Percentiles rank a stretch among this genome's conserved stretches.
Evolutionary conservation across 257 asterid genomes (phyloP).

Genomic region (Parsonsia alboflavescens): DNA sequence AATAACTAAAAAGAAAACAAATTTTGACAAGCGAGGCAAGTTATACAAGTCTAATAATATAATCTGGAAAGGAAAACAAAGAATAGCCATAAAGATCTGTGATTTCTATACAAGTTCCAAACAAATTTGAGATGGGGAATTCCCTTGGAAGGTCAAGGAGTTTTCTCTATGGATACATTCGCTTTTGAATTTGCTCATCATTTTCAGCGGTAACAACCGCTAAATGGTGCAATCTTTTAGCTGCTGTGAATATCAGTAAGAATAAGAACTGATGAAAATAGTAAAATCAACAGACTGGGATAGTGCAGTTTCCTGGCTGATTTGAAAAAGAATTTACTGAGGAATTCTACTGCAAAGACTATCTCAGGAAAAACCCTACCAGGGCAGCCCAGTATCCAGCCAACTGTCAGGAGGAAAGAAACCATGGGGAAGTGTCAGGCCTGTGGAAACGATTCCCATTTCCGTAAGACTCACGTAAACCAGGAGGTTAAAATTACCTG

Average conservation of each 20-base stretch:
- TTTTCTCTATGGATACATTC: no score
- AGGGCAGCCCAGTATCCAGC: conserved; percentile 66
- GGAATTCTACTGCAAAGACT: conserved; percentile 5
- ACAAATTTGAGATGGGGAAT: no score
- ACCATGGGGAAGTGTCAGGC: conserved; percentile 8
- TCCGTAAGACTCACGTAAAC: neutral
- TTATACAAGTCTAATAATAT: no score
- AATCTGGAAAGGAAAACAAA: no score
- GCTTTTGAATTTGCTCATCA: neutral
- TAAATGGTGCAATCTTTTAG: neutral
- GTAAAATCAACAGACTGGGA: neutral
- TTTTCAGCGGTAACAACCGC: neutral
- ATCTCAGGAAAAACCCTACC: conserved; percentile 42
- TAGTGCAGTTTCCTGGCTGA: neutral
- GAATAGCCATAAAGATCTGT: no score
- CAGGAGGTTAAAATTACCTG: conserved; percentile 42
- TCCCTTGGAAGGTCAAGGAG: no score
- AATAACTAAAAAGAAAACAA: no score
- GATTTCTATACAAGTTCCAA: no score
- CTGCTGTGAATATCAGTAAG: neutral
- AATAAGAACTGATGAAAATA: neutral
- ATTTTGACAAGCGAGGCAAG: no score
- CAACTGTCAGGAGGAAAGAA: conserved; percentile 39
- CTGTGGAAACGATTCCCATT: neutral
- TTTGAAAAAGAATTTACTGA: neutral